Base-by-base conservation (phyloP, 192 early-diverging fungal genomes). In the Umbelopsis ramanniana region DNA sequence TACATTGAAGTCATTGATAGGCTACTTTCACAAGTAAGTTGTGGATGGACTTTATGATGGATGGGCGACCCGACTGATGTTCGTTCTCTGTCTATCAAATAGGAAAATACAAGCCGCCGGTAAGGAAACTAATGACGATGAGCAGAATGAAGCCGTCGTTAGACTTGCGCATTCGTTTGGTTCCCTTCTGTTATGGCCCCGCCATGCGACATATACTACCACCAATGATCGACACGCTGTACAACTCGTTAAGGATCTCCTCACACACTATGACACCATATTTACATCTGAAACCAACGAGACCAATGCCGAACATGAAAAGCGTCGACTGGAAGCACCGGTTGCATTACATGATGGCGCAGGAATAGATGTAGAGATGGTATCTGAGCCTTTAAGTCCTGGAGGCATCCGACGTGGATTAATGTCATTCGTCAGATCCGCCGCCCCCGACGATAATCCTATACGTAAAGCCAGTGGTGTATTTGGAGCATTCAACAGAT, bases 131-230 rank as follows among this genome's bases (percentile, higher is more conserved):
- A 12, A 72, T 48, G 40, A 5, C 40, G 40, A 43, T 43, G 40
- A 43, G 40, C 6, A 43, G 6, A 82, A 83, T 23, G 66, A 66
- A 21, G 78, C 76, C 37, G 52, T 79, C 22, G 69, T 66, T 4
- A 76, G 47, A 35, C 67, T 88, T 67, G 66, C 75, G 17, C 84
- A 86, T 40, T 74, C 81, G 2, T 80, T 84, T 67, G 87, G 87
- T 24, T 73, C 79, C 11, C 75, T 86, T n/a, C 66, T 88, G 40
- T 55, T 88, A 60, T 74, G 82, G 37, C 76, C 85, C 7, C 67
- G 78, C 24, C 66, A 76, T 21, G 80, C 83, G 52, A 75, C 80
- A 9, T 71, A 72, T 37, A 73, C 79, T 21, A 85, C 80, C 0
- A 21, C 85, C 47, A 75, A 78, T 23, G 85, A 85, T 47, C 78